These are phyloP conservation scores for Beta macrorhiza DNA, from an alignment of 179 eudicot species.

Conservation along the genomic window DNA sequence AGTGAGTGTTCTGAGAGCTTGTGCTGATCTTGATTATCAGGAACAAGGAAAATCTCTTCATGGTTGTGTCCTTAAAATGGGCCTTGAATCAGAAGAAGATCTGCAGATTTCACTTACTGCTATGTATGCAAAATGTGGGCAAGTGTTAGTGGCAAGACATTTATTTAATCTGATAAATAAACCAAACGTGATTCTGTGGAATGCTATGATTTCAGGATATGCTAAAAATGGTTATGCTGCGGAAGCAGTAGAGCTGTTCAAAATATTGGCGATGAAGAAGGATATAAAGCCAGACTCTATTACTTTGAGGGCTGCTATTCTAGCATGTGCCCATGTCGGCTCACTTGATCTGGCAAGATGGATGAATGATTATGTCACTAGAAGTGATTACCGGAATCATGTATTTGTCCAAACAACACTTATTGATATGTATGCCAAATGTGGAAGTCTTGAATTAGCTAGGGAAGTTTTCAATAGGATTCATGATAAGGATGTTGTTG, in stretches of 20 bases:
- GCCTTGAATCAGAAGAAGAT: constrained; percentile 56
- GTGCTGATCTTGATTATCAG: constrained; percentile 59
- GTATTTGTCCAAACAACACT: constrained; percentile 54
- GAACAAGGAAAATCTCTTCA: constrained; percentile 58
- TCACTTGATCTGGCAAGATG: constrained; percentile 61
- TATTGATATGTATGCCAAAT: constrained; percentile 78
- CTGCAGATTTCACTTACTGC: constrained; percentile 62
- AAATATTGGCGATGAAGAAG: constrained; percentile 37
- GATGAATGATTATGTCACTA: constrained; percentile 46
- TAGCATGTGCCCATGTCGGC: constrained; percentile 69
- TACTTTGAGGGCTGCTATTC: constrained; percentile 50
- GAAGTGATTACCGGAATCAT: constrained; percentile 37
- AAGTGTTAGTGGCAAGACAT: constrained; percentile 51
- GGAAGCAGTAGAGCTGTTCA: constrained; percentile 60
- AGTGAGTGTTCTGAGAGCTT: constrained; percentile 67
- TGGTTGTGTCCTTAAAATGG: constrained; percentile 52
- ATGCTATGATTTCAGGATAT: constrained; percentile 79
- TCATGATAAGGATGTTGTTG: constrained; percentile 55
- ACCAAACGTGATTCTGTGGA: constrained; percentile 57
- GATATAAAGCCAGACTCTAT: constrained; percentile 52
- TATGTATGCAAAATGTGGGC: constrained; percentile 71
- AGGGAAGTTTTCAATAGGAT: constrained; percentile 52
- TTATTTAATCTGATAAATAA: constrained; percentile 53
- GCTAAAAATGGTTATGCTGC: constrained; percentile 60
- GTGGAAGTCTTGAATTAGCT: constrained; percentile 71